Base-by-base conservation (phyloP, 495 filamentous ascomycete genomes). In the Articulospora tetracladia region DNA sequence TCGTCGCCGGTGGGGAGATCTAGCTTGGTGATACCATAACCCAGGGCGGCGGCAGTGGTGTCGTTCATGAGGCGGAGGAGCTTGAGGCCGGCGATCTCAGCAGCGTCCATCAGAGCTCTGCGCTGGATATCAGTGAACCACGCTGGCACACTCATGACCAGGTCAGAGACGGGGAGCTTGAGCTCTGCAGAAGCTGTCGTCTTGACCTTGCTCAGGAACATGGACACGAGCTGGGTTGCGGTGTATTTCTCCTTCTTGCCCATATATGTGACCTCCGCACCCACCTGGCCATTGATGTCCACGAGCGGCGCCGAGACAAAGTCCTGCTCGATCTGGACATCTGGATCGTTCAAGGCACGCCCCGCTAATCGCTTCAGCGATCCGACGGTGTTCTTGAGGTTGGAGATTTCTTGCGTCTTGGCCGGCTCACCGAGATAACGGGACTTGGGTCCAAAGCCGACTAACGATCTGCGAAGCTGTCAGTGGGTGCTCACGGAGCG, bases 331-430 rank as follows among this genome's bases (percentile, higher is more conserved):
- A 93, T 81, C 72, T 91, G 79, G 56, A 97, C 80, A 81, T 99
- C 94, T 67, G 93, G 92, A 71, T 99, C 94, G 67, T 83, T 86
- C 73, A 91, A 79, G 13, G 39, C 47, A 67, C 94, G 90, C 66
- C 94, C 94, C 69, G 89, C 86, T 55, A 99, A 83, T 68, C 94
- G 88, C 80, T 97, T 96, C 57, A 99, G 83, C 63, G 86, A 93
- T 72, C 84, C 79, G 75, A 98, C 90, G 55, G 94, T 99, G 82
- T 98, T 99, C 82, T 97, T 99, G 64, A 99, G 83, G 78, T 99
- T 99, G 64, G 93, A 97, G 70, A 96, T 93, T 80, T 98, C 95
- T 79, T 96, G 93, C 65, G 93, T 98, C 84, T 98, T 98, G 56
- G 94, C 94, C 54, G 90, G 76, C 77, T 98, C 94, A 62, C 94